Percentiles rank a stretch among this genome's conserved stretches.
Conservation (phyloP, 2,329 filamentous ascomycete species). For the Phoma sp. region DNA sequence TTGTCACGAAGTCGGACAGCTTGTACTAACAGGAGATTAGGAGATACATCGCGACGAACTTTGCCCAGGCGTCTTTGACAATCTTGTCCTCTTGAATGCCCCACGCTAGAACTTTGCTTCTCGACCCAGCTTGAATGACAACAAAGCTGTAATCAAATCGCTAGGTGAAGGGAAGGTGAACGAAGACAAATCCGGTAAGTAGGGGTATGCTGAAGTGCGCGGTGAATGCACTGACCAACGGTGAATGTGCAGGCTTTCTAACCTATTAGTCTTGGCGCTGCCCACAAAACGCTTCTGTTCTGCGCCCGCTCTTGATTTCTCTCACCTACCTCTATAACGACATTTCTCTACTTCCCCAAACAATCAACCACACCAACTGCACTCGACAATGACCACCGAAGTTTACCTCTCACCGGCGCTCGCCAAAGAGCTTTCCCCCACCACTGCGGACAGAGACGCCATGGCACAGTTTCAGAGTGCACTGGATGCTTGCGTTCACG, state of each 20-base stretch:
- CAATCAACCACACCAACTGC: background rate
- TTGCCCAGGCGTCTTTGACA: no score
- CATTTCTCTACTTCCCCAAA: background rate
- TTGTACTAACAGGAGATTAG: background rate
- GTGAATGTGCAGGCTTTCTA: slow-evolving; percentile 22
- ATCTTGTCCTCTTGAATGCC: no score
- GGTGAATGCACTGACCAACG: slow-evolving; percentile 25
- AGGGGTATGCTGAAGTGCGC: background rate
- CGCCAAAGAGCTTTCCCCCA: background rate
- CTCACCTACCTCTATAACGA: background rate
- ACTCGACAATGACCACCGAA: slow-evolving; percentile 11
- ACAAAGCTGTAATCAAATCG: background rate
- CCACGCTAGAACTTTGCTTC: background rate
- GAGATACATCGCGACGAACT: background rate
- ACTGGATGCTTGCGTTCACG: slow-evolving; percentile 12
- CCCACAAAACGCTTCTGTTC: slow-evolving; percentile 8
- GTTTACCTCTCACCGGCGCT: slow-evolving; percentile 3
- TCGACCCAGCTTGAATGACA: background rate
- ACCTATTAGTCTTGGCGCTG: slow-evolving; percentile 17
- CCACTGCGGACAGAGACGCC: slow-evolving; percentile 1
- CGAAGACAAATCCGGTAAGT: background rate
- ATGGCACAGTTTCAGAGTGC: slow-evolving; percentile 15
- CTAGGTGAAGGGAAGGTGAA: background rate
- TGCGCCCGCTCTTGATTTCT: slow-evolving; percentile 1
- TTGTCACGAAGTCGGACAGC: no score